Evolutionary conservation across 305 asterid genomes (phyloP).

Genomic region (Euphrasia arctica): DNA sequence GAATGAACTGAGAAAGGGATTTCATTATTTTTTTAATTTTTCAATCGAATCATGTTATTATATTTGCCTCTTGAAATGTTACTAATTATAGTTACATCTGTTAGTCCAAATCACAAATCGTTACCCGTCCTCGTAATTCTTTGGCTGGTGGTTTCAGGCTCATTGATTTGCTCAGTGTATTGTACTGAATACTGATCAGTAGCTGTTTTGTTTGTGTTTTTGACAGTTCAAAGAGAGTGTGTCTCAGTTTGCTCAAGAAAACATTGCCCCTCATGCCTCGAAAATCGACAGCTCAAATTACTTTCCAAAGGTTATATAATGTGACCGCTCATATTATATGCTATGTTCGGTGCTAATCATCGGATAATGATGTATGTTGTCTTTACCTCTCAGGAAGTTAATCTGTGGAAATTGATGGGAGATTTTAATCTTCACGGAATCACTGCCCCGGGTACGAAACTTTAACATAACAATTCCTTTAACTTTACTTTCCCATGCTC

Average conservation of each 20-base stretch:
- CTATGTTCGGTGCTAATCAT: neutral
- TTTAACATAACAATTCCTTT: neutral
- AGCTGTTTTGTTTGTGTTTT: constrained; percentile 16
- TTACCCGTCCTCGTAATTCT: neutral
- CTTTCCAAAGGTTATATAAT: constrained; percentile 64
- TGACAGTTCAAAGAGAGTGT: constrained; percentile 93
- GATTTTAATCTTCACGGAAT: constrained; percentile 93
- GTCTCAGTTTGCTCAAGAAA: constrained; percentile 87
- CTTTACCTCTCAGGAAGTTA: constrained; percentile 60
- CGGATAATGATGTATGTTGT: constrained; percentile 18
- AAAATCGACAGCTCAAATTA: constrained; percentile 78
- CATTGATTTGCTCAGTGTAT: neutral
- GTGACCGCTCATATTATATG: constrained; percentile 8
- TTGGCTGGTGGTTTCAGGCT: no score
- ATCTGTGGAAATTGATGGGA: constrained; percentile 96
- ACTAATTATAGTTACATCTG: neutral
- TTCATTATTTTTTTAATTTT: neutral
- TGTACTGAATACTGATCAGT: neutral
- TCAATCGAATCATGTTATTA: no score
- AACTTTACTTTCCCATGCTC: neutral
- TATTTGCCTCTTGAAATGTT: neutral
- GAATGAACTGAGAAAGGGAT: neutral
- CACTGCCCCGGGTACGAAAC: constrained; percentile 76
- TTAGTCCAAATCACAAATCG: neutral
- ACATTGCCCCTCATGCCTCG: constrained; percentile 84